A percentile compares a stretch with the other conserved stretches of the same genome.
Conservation (phyloP, 1,139 yeast genomes). For the Yamadazyma atmosphaerica region DNA sequence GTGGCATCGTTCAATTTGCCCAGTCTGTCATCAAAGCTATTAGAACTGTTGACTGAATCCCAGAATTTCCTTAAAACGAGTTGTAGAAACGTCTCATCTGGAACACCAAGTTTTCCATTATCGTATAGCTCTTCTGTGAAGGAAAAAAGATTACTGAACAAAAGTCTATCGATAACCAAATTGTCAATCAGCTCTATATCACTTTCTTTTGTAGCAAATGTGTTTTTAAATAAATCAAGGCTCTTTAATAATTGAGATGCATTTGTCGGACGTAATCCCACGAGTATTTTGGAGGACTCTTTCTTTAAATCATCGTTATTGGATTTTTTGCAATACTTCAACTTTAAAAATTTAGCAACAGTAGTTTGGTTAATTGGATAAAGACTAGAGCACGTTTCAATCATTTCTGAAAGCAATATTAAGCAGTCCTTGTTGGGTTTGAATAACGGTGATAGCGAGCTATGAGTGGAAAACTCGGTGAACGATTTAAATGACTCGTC, state of each 20-base stretch:
- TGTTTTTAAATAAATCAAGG: constrained; percentile 24
- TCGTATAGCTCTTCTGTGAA: constrained; percentile 23
- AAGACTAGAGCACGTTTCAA: constrained; percentile 42
- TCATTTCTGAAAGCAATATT: constrained; percentile 22
- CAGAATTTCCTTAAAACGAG: constrained; percentile 46
- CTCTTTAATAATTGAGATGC: constrained; percentile 27
- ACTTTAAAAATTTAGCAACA: constrained; percentile 31
- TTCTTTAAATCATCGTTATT: constrained; percentile 21
- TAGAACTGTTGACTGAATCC: constrained; percentile 52
- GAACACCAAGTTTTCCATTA: constrained; percentile 17
- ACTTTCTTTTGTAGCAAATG: constrained; percentile 24
- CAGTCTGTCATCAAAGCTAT: constrained; percentile 46
- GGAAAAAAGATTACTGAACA: constrained; percentile 38
- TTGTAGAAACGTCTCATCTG: constrained; percentile 19
- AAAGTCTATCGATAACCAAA: constrained; percentile 38
- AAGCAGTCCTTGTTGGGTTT: constrained; percentile 24
- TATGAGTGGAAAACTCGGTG: constrained; percentile 9
- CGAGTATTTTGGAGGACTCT: constrained; percentile 31
- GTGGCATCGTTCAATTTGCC: constrained; percentile 48
- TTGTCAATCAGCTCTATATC: constrained; percentile 26
- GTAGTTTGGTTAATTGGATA: constrained; percentile 45
- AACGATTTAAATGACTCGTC: constrained; percentile 7
- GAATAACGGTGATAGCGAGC: constrained; percentile 17
- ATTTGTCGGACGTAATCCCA: constrained; percentile 33
- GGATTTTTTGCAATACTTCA: constrained; percentile 25